A percentile compares a stretch with the other conserved stretches of the same genome.
These are phyloP conservation scores for Darksidea phi DNA, from an alignment of 495 filamentous ascomycete species.

Conservation along the genomic window DNA sequence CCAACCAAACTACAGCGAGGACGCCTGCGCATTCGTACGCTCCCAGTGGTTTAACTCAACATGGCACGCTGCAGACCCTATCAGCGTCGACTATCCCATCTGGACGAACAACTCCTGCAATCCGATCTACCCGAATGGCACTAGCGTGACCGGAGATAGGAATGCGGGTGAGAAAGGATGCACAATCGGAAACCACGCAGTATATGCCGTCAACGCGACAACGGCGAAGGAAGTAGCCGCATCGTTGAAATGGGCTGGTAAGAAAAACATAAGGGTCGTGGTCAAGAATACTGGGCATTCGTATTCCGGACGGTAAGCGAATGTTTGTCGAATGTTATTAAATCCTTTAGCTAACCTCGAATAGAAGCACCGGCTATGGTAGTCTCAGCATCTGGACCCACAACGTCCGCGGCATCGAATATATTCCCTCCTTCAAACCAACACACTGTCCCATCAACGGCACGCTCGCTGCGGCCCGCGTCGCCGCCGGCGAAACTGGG, in stretches of 20 bases:
- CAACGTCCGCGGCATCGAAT: constrained; percentile 27
- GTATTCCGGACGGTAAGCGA: constrained; percentile 20
- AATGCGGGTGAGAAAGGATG: constrained; percentile 42
- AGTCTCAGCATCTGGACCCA: constrained; percentile 37
- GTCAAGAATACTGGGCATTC: constrained; percentile 71
- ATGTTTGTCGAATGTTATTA: too few species aligned
- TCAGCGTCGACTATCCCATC: constrained; percentile 31
- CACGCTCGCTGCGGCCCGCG: constrained; percentile 23
- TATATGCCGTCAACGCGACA: constrained; percentile 59
- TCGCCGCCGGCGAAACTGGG: constrained; percentile 31
- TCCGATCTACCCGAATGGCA: constrained; percentile 33
- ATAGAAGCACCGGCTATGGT: constrained; percentile 28
- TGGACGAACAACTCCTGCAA: constrained; percentile 35
- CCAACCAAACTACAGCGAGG: constrained; percentile 25
- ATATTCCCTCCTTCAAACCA: constrained; percentile 13
- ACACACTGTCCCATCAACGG: constrained; percentile 20
- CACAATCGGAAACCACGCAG: constrained; percentile 57
- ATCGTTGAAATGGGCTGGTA: constrained; percentile 62
- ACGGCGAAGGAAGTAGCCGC: constrained; percentile 56
- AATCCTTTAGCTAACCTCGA: neutral
- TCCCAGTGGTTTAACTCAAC: constrained; percentile 33
- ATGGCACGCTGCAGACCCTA: constrained; percentile 30
- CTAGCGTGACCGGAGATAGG: constrained; percentile 27
- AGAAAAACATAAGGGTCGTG: constrained; percentile 57
- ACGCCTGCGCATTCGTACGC: constrained; percentile 16